Evolutionary conservation across 1,139 yeast species (phyloP), one percentile per base, ranked within the genome.

Genomic region (Pneumocystis murina): DNA sequence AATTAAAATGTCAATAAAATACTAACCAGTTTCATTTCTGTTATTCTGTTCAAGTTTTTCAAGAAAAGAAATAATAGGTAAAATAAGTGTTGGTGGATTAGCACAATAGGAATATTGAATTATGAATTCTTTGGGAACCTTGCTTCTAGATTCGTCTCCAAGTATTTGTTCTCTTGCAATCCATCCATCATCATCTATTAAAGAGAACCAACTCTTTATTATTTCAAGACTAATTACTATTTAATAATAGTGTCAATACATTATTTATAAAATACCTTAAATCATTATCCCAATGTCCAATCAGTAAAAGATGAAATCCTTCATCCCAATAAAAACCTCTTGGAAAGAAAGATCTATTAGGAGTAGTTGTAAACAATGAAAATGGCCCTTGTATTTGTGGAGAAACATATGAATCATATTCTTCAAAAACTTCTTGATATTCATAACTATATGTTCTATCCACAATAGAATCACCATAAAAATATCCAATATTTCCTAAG

Each of bases 271-370:
- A 57, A 3, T 30, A 48, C 0, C 85, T 89, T 60, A 92, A 77
- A 71, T 90, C 96, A 10, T 89, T 81, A 73, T 92, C 98, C 72
- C 86, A 91, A 62, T 86, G 85, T 68, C 88, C 74, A 48, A 92
- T 77, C 2, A 96, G 96, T 57, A 91, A 77, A 67, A 92, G 78
- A 73, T 92, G 96, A 75, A 92, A 92, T 0, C 99, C 99, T 75
- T 94, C 98, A 74, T 94, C 99, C 99, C 99, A 92, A 71, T 88
- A 88, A 71, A 92, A 92, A 0, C 99, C 99, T 68, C 98, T 80
- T 8, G 98, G 97, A 75, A 92, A 92, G 71, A 88, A 88, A 0
- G 96, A 90, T 64, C 98, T 80, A 61, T 96, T 88, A 1, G 98
- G 98, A 39, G 90, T 95, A 59, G 89, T 78, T 0, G 95, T 82